These are phyloP conservation scores for Skeletonema tropicum DNA, from an alignment of 108 stramenopile species.

Conservation along the genomic window DNA sequence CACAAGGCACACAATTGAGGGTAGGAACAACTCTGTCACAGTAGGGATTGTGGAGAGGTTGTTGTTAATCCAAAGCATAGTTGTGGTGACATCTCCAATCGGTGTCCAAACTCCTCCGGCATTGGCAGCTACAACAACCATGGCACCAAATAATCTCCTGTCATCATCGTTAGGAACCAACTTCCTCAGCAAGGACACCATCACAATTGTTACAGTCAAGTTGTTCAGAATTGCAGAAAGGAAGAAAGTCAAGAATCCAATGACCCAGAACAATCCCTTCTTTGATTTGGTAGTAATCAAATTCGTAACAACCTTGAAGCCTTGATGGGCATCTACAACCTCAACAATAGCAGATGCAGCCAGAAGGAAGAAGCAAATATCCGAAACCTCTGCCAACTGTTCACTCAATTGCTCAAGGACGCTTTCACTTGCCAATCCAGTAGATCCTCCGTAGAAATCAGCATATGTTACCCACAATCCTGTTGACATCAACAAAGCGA, in stretches of 20 bases:
- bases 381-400: constrained; percentile 93
- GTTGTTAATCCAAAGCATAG: constrained; percentile 96
- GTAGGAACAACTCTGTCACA: constrained; percentile 85
- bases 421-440: constrained; percentile 65
- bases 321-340: constrained; percentile 94
- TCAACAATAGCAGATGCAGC: constrained; percentile 95
- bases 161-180: constrained; percentile 85
- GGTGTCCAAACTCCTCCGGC: constrained; percentile 97
- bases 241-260: constrained; percentile 93
- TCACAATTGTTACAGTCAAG: constrained; percentile 94
- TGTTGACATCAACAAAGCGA: constrained; percentile 91
- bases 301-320: constrained; percentile 94
- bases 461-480: constrained; percentile 95
- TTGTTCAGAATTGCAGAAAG: constrained; percentile 92
- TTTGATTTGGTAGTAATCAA: constrained; percentile 89
- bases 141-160: constrained; percentile 89
- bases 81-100: constrained; percentile 95
- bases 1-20: constrained; percentile 85
- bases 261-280: constrained; percentile 90
- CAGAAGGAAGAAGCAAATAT: constrained; percentile 94
- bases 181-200: constrained; percentile 88
- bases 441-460: constrained; percentile 72
- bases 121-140: constrained; percentile 96
- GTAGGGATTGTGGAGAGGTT: constrained; percentile 91
- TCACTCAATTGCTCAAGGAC: constrained; percentile 84